Evolutionary conservation across 2,329 filamentous ascomycete species (phyloP).

Genomic region (Cercospora beticola): DNA sequence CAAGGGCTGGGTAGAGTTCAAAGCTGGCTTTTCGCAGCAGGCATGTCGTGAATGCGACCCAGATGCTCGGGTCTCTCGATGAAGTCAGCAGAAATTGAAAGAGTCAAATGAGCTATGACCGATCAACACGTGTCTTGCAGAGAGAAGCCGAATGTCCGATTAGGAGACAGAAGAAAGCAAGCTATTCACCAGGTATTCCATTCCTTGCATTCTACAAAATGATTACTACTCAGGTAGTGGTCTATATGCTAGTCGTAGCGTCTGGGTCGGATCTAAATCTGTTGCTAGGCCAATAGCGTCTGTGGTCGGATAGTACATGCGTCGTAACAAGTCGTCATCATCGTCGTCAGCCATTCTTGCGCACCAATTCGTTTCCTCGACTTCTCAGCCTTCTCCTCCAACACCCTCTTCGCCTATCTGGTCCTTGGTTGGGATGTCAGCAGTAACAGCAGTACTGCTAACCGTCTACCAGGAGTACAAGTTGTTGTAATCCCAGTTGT

Average conservation of each 20-base stretch:
- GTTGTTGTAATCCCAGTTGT: neutral
- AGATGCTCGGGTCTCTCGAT: neutral
- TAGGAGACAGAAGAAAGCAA: neutral
- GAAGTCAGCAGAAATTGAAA: neutral
- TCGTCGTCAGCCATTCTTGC: neutral
- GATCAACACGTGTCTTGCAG: neutral
- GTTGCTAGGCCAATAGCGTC: slow-evolving; percentile 9
- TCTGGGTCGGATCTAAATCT: slow-evolving; percentile 5
- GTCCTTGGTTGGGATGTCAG: neutral
- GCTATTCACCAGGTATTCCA: neutral
- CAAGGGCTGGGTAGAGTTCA: neutral
- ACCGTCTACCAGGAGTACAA: neutral
- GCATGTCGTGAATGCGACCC: neutral
- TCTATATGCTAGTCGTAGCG: slow-evolving; percentile 10
- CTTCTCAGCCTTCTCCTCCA: neutral
- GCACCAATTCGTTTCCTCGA: neutral
- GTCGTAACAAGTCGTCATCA: neutral
- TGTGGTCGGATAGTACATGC: slow-evolving; percentile 1
- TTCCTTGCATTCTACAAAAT: neutral
- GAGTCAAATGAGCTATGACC: neutral
- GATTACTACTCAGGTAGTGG: neutral
- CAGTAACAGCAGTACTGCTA: neutral
- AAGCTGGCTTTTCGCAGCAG: neutral
- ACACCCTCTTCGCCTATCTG: neutral
- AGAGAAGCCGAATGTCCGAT: neutral